A percentile compares a stretch with the other conserved stretches of the same genome.
Evolutionary conservation across 192 early-diverging fungal species (phyloP).

Genomic region (Gryganskiella cystojenkinii): DNA sequence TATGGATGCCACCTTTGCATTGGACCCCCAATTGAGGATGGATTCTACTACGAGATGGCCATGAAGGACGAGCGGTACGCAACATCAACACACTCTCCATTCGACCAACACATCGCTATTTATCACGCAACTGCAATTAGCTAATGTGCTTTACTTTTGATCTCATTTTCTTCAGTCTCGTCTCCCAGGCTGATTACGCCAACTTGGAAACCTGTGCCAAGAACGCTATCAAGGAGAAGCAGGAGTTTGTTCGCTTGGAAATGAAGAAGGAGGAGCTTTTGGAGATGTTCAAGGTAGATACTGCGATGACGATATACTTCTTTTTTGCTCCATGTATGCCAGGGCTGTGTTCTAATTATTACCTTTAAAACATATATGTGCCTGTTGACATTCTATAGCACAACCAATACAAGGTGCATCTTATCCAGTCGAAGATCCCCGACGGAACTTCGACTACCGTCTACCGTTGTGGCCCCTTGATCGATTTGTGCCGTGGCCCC

Average conservation of each 20-base stretch:
- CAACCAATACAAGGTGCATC: conserved; percentile 97
- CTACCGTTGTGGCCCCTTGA: conserved; percentile 98
- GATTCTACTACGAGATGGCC: conserved; percentile 97
- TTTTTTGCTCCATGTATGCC: not conserved
- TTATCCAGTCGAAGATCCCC: conserved; percentile 92
- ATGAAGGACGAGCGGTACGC: conserved; percentile 69
- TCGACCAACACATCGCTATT: too few relatives aligned
- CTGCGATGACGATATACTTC: not conserved
- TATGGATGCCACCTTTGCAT: conserved; percentile 98
- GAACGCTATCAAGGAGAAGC: conserved; percentile 94
- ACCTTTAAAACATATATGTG: not conserved
- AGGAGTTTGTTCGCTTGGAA: conserved; percentile 91
- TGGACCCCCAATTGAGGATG: conserved; percentile 94
- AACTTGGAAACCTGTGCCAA: conserved; percentile 89
- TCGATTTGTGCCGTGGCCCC: conserved; percentile 97
- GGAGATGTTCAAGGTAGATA: conserved; percentile 88
- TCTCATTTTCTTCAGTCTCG: conserved; percentile 59
- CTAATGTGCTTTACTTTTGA: too few relatives aligned
- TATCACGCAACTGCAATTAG: too few relatives aligned
- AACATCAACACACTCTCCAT: too few relatives aligned
- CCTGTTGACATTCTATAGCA: conserved; percentile 53
- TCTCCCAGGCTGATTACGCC: conserved; percentile 87
- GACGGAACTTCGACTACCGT: conserved; percentile 96
- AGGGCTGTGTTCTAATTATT: not conserved
- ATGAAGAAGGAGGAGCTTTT: conserved; percentile 90